These are phyloP conservation scores for Pinus albicaulis DNA, from an alignment of 75 land plant species.

Conservation along the genomic window DNA sequence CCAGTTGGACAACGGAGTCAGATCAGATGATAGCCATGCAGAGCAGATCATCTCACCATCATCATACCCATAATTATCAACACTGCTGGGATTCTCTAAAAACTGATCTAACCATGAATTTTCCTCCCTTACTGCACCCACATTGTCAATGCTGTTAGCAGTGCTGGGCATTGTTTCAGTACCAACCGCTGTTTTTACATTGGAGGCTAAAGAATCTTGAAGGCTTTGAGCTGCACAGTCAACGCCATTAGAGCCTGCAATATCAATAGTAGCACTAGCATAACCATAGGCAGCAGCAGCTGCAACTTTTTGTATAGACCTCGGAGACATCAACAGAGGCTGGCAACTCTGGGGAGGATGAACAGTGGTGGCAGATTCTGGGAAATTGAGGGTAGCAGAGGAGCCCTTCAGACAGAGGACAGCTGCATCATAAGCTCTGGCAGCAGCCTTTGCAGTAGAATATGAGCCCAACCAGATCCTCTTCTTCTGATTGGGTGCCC, in stretches of 20 bases:
- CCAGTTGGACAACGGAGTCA: not conserved
- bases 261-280: not conserved
- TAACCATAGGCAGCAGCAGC: conserved; percentile 24
- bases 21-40: not conserved
- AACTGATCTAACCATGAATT: not conserved
- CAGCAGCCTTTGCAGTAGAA: conserved; percentile 78
- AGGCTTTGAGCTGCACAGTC: not conserved
- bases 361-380: conserved; percentile 4
- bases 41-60: not conserved
- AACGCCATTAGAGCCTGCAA: not conserved
- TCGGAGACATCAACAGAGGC: conserved; percentile 18
- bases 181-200: not conserved
- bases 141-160: not conserved
- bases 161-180: not conserved
- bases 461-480: conserved; percentile 88
- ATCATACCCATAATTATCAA: not conserved
- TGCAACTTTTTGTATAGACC: conserved; percentile 32
- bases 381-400: conserved; percentile 66
- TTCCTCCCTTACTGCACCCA: too few species aligned
- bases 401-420: conserved; percentile 68
- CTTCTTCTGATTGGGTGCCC: conserved; percentile 70
- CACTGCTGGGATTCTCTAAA: too few species aligned
- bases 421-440: conserved; percentile 82
- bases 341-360: not conserved
- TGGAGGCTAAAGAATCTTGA: not conserved